These are phyloP conservation scores for Spathaspora arborariae DNA, from an alignment of 805 yeast genomes.

Conservation along the genomic window DNA sequence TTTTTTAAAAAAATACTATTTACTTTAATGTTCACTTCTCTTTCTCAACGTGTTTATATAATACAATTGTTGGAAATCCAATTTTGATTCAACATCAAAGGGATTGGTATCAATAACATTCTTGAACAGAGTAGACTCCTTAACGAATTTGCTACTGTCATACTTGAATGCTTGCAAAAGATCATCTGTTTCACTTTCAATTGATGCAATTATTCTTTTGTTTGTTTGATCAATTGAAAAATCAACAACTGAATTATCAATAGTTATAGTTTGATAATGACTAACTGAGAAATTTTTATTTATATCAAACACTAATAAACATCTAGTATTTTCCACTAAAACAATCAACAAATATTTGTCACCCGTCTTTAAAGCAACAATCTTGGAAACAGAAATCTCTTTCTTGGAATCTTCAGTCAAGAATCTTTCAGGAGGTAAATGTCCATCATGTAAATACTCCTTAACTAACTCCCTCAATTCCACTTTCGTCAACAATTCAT, in stretches of 20 bases:
- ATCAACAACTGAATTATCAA: conserved; percentile 25
- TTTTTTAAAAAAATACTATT: background rate
- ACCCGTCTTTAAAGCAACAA: conserved; percentile 23
- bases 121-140: conserved; percentile 14
- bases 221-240: conserved; percentile 17
- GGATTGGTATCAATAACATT: conserved; percentile 20
- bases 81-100: conserved; percentile 29
- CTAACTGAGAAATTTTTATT: conserved; percentile 21
- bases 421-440: conserved; percentile 63
- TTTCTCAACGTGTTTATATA: conserved; percentile 49
- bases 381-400: conserved; percentile 52
- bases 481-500: conserved; percentile 44
- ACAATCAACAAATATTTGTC: conserved; percentile 30
- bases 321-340: conserved; percentile 49
- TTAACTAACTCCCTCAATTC: conserved; percentile 40
- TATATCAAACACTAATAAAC: conserved; percentile 36
- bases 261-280: conserved; percentile 27
- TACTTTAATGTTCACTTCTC: conserved; percentile 54
- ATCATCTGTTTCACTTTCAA: conserved; percentile 25
- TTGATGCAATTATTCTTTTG: conserved; percentile 22
- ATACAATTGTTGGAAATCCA: conserved; percentile 48
- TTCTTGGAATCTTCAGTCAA: conserved; percentile 46
- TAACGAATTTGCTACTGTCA: conserved; percentile 11
- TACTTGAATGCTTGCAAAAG: conserved; percentile 22
- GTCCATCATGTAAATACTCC: conserved; percentile 49